Conservation (phyloP, 257 asterid genomes). For the Capsicum baccatum region DNA sequence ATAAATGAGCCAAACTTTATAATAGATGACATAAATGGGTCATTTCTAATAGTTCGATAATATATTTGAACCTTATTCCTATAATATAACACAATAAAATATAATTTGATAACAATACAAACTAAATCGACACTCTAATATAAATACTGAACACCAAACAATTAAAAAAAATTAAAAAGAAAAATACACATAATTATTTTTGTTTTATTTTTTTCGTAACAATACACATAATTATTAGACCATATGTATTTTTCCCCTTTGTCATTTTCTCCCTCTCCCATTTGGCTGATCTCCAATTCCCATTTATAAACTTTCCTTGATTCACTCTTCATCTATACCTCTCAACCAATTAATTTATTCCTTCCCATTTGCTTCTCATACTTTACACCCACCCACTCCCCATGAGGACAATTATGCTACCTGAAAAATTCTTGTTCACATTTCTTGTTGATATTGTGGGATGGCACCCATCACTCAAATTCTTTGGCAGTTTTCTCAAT, state of each 20-base stretch:
- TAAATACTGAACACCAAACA: too few species aligned
- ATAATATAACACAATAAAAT: too few species aligned
- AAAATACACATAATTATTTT: too few species aligned
- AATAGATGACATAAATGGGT: too few species aligned
- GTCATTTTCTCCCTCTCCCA: neutral
- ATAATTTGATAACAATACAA: too few species aligned
- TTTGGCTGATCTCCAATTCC: constrained; percentile 23
- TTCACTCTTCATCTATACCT: constrained; percentile 9
- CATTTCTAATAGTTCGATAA: too few species aligned
- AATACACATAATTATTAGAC: too few species aligned
- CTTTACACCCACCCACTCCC: neutral
- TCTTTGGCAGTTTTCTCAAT: constrained; percentile 7
- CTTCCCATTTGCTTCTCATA: neutral
- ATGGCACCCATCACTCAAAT: constrained; percentile 17
- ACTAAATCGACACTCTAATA: too few species aligned
- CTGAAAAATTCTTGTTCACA: neutral
- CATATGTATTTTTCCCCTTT: neutral
- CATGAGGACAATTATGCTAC: neutral
- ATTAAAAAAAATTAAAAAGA: too few species aligned
- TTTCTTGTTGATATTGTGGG: constrained; percentile 12
- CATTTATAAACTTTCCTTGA: neutral
- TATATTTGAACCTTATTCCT: too few species aligned
- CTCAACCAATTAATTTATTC: neutral
- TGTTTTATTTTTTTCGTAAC: too few species aligned
- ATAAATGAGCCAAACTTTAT: too few species aligned